phyloP scores from a whole-genome alignment of 768 basidiomycete species.

The Russula emetica region DNA sequence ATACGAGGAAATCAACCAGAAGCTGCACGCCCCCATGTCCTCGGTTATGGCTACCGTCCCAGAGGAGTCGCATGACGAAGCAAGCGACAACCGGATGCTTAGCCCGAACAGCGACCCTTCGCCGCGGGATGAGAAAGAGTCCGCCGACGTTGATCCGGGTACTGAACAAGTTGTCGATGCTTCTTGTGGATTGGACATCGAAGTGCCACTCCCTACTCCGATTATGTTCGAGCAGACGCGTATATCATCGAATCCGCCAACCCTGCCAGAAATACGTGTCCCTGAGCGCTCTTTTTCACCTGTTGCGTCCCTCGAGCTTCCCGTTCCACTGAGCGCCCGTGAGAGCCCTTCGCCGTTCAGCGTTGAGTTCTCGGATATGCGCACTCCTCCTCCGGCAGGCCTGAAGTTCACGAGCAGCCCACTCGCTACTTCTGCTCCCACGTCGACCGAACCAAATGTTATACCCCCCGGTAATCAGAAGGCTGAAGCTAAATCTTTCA shows the following conservation, averaged over 20 bases:
- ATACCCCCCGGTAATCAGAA: conserved; percentile 24
- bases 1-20: conserved; percentile 64
- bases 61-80: conserved; percentile 30
- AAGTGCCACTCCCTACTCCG: conserved; percentile 33
- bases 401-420: conserved; percentile 27
- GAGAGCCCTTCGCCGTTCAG: conserved; percentile 31
- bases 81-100: neutral
- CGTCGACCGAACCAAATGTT: conserved; percentile 9
- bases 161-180: neutral
- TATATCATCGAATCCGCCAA: conserved; percentile 49
- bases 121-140: conserved; percentile 23
- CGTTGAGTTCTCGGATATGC: conserved; percentile 26
- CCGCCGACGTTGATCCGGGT: conserved; percentile 34
- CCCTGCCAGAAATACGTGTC: conserved; percentile 49
- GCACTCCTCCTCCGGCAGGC: conserved; percentile 26
- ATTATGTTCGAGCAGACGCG: conserved; percentile 38
- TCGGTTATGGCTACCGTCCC: conserved; percentile 27
- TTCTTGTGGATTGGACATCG: conserved; percentile 21
- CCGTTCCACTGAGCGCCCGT: conserved; percentile 26
- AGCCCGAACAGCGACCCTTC: conserved; percentile 3
- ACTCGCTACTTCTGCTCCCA: conserved; percentile 19
- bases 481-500: conserved; percentile 27
- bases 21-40: conserved; percentile 40
- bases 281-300: conserved; percentile 44
- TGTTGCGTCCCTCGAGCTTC: conserved; percentile 33